Conservation (phyloP, 2,329 filamentous ascomycete species). For the Talaromyces sp. region DNA sequence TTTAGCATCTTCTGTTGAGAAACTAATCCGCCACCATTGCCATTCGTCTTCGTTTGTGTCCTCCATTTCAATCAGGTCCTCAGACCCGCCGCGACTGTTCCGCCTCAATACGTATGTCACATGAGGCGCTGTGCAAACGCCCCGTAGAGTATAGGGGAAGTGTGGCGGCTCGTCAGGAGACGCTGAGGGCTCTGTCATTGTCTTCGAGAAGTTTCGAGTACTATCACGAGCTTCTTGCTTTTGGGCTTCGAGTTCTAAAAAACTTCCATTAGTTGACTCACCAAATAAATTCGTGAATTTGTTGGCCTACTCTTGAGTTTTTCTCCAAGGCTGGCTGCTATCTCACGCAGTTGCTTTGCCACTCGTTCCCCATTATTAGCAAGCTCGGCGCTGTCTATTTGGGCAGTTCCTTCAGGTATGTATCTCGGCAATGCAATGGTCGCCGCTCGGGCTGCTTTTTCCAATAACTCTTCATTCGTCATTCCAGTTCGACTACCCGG, state of each 20-base stretch:
- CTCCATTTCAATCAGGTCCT: constrained; percentile 16
- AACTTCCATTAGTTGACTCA: not conserved
- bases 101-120: constrained; percentile 53
- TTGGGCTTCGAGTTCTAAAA: constrained; percentile 39
- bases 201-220: constrained; percentile 41
- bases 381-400: constrained; percentile 16
- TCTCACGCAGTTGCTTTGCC: constrained; percentile 28
- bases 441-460: constrained; percentile 31
- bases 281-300: not conserved
- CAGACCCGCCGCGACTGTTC: constrained; percentile 22
- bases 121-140: constrained; percentile 55
- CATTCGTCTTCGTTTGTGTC: constrained; percentile 27
- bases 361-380: constrained; percentile 24
- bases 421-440: constrained; percentile 22
- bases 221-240: constrained; percentile 37
- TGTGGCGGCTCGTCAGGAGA: constrained; percentile 36
- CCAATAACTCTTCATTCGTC: constrained; percentile 27
- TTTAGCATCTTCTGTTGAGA: constrained; percentile 41
- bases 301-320: constrained; percentile 35
- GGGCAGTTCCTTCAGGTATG: constrained; percentile 13
- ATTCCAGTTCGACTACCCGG: constrained; percentile 16
- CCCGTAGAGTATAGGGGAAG: constrained; percentile 53
- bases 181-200: constrained; percentile 43
- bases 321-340: constrained; percentile 36
- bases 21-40: constrained; percentile 56